Evolutionary conservation across 208 protist species (phyloP), one percentile per base, ranked within the genome.

Genomic region (Phytomonas sp.): DNA sequence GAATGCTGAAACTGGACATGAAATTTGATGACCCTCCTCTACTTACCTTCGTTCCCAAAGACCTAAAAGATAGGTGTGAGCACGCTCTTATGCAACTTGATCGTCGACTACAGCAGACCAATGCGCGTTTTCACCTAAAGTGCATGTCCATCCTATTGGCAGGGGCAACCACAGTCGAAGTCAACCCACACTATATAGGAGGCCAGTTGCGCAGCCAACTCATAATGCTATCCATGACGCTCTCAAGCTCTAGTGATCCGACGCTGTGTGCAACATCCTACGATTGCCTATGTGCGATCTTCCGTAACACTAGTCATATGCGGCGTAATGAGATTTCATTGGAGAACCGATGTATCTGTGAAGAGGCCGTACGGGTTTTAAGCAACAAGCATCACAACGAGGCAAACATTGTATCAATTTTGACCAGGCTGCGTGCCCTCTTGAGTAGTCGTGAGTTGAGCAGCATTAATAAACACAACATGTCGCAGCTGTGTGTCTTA

Each of bases 311-410:
- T 0, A 83, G 67, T 61, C 74, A 70, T 46, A 83, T 96, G 75
- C 79, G 84, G 20, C 83, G 80, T 34, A 94, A 89, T 67, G 91
- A 96, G 67, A 78, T 95, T 4, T 74, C 93, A 8, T 63, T 94
- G 26, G 91, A 96, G 77, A 93, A 79, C 63, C 81, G 88, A 0
- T 85, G 87, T 8, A 79, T 94, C 9, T 87, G 88, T 65, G 87
- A 93, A 68, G 87, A 96, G 61, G 83, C 85, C 61, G 73, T 93
- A 65, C 84, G 87, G 8, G 76, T 79, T 1, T 78, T 96, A 33
- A 93, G 90, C 68, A 84, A 82, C 15, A 91, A 84, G 67, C 85
- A 94, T 51, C 81, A 91, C 80, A 93, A 86, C 72, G 88, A 96
- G 72, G 77, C 76, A n/a, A 80, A 80, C 68, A 81, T 94, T 62